Evolutionary conservation across 768 basidiomycete species (phyloP).

Genomic region (Hypholoma fasciculare): DNA sequence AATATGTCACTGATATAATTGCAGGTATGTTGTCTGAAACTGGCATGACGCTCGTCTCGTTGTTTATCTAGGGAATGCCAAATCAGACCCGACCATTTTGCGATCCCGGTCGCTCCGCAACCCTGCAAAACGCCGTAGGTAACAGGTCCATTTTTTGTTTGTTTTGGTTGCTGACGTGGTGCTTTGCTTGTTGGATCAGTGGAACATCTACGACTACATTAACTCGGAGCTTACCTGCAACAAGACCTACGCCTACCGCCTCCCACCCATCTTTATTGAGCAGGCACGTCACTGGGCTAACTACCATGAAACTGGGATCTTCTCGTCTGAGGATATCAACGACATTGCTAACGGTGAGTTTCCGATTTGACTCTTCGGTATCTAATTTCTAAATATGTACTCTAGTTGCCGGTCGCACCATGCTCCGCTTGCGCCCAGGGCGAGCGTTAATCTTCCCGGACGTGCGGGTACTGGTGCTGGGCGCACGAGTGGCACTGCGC

Average conservation of each 20-base stretch:
- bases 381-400: background rate
- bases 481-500: slow-evolving; percentile 21
- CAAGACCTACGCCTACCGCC: slow-evolving; percentile 75
- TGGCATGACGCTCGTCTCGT: slow-evolving; percentile 1
- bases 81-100: slow-evolving; percentile 76
- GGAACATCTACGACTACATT: slow-evolving; percentile 81
- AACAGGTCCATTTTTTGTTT: background rate
- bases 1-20: slow-evolving; percentile 79
- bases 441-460: no score
- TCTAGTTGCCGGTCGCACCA: slow-evolving; percentile 79
- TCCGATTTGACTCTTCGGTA: background rate
- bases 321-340: slow-evolving; percentile 58
- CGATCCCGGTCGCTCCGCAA: slow-evolving; percentile 72
- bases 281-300: slow-evolving; percentile 76
- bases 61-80: slow-evolving; percentile 56
- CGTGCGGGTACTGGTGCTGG: slow-evolving; percentile 49
- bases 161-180: background rate
- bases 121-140: slow-evolving; percentile 70
- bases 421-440: no score
- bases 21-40: slow-evolving; percentile 50
- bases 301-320: slow-evolving; percentile 80
- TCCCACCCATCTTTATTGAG: slow-evolving; percentile 76
- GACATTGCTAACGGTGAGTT: slow-evolving; percentile 80
- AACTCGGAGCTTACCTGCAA: slow-evolving; percentile 79
- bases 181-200: slow-evolving; percentile 38